Conservation (phyloP, 345 rosid genomes). For the Passiflora organensis region DNA sequence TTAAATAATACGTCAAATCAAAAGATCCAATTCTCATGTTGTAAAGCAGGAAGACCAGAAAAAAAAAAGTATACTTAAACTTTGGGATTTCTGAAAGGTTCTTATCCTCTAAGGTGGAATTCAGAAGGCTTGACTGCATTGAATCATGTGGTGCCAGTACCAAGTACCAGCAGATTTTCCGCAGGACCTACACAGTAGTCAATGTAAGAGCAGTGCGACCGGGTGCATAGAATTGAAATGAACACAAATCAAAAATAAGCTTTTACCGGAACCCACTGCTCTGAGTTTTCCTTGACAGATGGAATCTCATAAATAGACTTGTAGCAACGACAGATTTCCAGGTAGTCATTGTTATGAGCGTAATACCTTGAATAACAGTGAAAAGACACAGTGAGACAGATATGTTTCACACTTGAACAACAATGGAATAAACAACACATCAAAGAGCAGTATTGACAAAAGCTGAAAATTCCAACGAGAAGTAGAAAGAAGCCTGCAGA, state of each 20-base stretch:
- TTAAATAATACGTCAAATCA: conserved; percentile 5
- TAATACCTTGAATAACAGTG: conserved; percentile 54
- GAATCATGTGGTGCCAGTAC: conserved; percentile 73
- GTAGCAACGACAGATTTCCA: conserved; percentile 88
- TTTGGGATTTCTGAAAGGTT: conserved; percentile 70
- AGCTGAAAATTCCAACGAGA: too few species aligned
- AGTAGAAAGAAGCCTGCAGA: too few species aligned
- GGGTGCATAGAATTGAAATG: background rate
- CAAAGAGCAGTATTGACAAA: too few species aligned
- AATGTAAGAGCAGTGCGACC: background rate
- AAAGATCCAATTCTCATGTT: background rate
- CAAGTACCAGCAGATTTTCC: conserved; percentile 85
- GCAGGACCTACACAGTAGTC: conserved; percentile 38
- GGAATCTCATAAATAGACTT: conserved; percentile 93
- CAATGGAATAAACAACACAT: too few species aligned
- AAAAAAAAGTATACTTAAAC: conserved; percentile 51
- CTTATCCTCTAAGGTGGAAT: conserved; percentile 77
- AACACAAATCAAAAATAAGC: background rate
- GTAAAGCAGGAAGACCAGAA: background rate
- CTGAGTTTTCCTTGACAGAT: conserved; percentile 66
- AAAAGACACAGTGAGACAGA: background rate
- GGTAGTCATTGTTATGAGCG: conserved; percentile 73
- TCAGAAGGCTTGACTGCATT: conserved; percentile 78
- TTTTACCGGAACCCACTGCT: conserved; percentile 73
- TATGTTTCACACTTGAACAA: background rate